phyloP scores from a whole-genome alignment of 2,329 filamentous ascomycete species.

The Arthrocladium fulminans region DNA sequence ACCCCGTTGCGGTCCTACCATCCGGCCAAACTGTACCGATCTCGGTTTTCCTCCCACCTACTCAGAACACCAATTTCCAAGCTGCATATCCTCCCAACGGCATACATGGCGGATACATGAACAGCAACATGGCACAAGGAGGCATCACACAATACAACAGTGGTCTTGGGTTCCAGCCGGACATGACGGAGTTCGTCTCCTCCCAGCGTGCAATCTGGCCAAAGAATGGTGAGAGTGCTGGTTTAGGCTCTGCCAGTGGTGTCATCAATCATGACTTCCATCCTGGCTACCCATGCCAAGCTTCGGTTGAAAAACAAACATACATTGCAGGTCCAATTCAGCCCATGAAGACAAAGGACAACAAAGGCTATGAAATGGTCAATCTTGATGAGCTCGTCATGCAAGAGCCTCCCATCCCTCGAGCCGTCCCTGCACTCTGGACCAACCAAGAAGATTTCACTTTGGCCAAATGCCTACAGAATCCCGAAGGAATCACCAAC shows the following conservation, averaged over 20 bases:
- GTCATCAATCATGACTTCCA: conserved; percentile 50
- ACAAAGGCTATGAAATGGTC: conserved; percentile 37
- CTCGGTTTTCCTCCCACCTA: conserved; percentile 18
- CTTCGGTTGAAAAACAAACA: conserved; percentile 44
- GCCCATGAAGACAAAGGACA: conserved; percentile 37
- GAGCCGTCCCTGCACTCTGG: conserved; percentile 78
- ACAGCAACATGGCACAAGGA: conserved; percentile 26
- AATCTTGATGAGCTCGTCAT: conserved; percentile 57
- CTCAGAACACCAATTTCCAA: conserved; percentile 13
- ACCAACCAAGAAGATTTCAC: conserved; percentile 78
- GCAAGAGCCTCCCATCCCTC: conserved; percentile 73
- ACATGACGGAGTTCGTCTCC: conserved; percentile 29
- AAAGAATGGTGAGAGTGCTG: conserved; percentile 33
- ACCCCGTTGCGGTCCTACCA: conserved; percentile 21
- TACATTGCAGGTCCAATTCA: conserved; percentile 30
- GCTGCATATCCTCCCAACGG: conserved; percentile 28
- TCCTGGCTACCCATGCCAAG: conserved; percentile 47
- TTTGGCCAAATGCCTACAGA: conserved; percentile 87
- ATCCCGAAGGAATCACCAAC: conserved; percentile 90
- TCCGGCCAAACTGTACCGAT: conserved; percentile 23
- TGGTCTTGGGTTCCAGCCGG: conserved; percentile 30
- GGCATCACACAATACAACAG: conserved; percentile 29
- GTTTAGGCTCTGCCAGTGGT: conserved; percentile 40
- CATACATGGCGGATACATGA: conserved; percentile 30
- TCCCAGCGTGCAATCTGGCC: conserved; percentile 34